A percentile compares a stretch with the other conserved stretches of the same genome.
phyloP scores from a whole-genome alignment of 345 rosid genomes.

The Gossypium arboreum region DNA sequence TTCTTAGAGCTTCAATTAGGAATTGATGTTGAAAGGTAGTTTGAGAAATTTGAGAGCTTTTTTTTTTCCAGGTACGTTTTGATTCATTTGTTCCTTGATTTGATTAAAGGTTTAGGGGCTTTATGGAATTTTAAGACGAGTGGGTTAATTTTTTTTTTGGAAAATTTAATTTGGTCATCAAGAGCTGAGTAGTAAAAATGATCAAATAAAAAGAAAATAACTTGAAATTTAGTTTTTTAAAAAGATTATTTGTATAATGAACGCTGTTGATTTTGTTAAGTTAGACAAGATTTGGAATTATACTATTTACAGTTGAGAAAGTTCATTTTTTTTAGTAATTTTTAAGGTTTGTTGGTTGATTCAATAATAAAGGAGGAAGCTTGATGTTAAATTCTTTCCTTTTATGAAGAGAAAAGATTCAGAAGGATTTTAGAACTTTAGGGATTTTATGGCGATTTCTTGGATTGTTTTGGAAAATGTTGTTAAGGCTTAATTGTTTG shows the following conservation, averaged over 20 bases:
- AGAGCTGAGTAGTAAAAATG: background rate
- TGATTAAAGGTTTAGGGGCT: background rate
- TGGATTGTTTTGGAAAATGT: background rate
- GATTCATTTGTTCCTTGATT: background rate
- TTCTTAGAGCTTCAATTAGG: background rate
- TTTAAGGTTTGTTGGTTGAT: conserved; percentile 14
- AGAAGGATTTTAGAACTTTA: background rate
- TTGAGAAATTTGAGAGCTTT: conserved; percentile 6
- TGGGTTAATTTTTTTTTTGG: background rate
- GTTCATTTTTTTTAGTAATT: background rate
- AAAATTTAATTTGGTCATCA: background rate
- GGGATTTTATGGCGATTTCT: background rate
- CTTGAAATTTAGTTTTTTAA: background rate
- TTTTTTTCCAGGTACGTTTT: conserved; percentile 17
- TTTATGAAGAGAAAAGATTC: background rate
- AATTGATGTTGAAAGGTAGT: conserved; percentile 3
- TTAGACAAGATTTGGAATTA: background rate
- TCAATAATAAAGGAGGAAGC: background rate
- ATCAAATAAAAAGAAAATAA: conserved; percentile 4
- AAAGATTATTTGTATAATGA: background rate
- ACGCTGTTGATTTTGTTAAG: background rate
- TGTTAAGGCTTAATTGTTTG: background rate
- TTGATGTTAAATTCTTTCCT: background rate
- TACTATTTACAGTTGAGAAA: background rate
- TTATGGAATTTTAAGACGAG: background rate